Conservation (phyloP, 2,329 filamentous ascomycete species). For the Colletotrichum sp. region DNA sequence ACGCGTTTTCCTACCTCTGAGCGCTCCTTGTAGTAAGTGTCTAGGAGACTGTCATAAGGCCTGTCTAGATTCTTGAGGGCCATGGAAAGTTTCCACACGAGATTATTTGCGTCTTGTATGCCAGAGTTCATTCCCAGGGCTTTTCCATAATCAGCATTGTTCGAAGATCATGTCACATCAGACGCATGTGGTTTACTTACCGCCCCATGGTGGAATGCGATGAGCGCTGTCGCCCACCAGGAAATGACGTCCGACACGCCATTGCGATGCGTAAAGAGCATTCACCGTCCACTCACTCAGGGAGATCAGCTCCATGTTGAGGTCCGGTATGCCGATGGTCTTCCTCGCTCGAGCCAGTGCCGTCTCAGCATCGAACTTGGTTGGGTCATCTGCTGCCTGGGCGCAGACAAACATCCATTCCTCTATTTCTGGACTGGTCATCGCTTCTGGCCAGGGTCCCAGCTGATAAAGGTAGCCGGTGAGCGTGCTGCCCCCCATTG, state of each 20-base stretch:
- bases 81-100: not conserved
- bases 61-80: not conserved
- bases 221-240: not conserved
- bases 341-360: not conserved
- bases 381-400: not conserved
- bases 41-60: not conserved
- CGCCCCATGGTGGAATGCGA: not conserved
- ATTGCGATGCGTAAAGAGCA: not conserved
- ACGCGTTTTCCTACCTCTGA: not conserved
- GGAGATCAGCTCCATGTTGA: not conserved
- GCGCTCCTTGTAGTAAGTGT: not conserved
- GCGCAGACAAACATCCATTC: not conserved
- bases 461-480: not conserved
- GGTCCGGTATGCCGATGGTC: not conserved
- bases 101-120: not conserved
- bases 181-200: not conserved
- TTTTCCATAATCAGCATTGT: not conserved
- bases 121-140: not conserved
- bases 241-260: not conserved
- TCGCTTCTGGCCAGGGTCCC: not conserved
- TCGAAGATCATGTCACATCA: not conserved
- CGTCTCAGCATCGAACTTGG: not conserved
- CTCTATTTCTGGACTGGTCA: not conserved
- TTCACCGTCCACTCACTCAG: not conserved
- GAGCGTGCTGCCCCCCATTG: not conserved